A percentile compares a stretch with the other conserved stretches of the same genome.
These are phyloP conservation scores for Melastoma malabathricum DNA, from an alignment of 345 rosid species.

Conservation along the genomic window DNA sequence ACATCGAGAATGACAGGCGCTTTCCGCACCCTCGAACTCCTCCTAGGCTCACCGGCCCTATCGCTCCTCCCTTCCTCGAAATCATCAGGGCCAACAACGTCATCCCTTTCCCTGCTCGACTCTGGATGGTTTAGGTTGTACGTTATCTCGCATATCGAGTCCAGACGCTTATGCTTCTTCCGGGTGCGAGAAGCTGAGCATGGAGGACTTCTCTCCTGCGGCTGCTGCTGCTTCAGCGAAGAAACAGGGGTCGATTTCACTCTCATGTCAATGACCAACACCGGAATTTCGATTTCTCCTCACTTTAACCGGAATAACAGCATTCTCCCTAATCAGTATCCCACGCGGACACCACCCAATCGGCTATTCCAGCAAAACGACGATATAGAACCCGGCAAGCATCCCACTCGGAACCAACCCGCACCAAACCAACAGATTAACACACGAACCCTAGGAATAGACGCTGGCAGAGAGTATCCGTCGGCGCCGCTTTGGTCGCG, in stretches of 20 bases:
- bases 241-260: slow-evolving; percentile 36
- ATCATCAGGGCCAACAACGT: slow-evolving; percentile 1
- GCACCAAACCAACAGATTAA: too few relatives aligned
- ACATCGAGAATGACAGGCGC: slow-evolving; percentile 63
- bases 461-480: too few relatives aligned
- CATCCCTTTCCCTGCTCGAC: slow-evolving; percentile 5
- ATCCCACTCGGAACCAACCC: too few relatives aligned
- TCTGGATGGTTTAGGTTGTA: slow-evolving; percentile 63
- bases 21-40: slow-evolving; percentile 66
- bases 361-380: too few relatives aligned
- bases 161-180: slow-evolving; percentile 79
- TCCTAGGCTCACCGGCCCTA: slow-evolving; percentile 37
- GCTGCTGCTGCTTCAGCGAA: slow-evolving; percentile 17
- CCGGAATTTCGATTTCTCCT: background rate
- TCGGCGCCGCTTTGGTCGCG: too few relatives aligned
- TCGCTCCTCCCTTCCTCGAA: slow-evolving; percentile 16
- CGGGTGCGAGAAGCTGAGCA: slow-evolving; percentile 45
- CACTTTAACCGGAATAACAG: too few relatives aligned
- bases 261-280: slow-evolving; percentile 39
- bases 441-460: too few relatives aligned
- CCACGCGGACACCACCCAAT: too few relatives aligned
- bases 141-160: slow-evolving; percentile 62
- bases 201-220: slow-evolving; percentile 4
- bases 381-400: too few relatives aligned
- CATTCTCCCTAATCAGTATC: too few relatives aligned